Percentiles rank a stretch among this genome's conserved stretches.
These are phyloP conservation scores for Tricholoma bakamatsutake DNA, from an alignment of 768 basidiomycete species.

Conservation along the genomic window DNA sequence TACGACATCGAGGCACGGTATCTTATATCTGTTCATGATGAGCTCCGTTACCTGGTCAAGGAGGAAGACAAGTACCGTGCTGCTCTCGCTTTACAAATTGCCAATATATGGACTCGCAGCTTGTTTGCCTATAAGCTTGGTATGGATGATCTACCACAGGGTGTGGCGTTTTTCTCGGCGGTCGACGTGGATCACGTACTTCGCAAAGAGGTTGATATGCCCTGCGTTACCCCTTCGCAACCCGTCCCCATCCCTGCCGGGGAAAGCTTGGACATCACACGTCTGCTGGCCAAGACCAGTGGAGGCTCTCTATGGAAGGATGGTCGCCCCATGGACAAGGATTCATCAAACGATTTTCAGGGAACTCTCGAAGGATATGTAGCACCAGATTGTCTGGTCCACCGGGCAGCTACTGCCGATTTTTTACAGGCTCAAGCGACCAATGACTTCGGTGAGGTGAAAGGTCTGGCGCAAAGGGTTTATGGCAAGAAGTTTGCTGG, in stretches of 20 bases:
- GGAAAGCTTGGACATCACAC: constrained; percentile 72
- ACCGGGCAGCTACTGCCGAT: constrained; percentile 55
- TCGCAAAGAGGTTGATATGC: constrained; percentile 94
- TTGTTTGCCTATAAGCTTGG: constrained; percentile 90
- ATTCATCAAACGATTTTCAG: constrained; percentile 14
- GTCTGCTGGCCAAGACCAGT: constrained; percentile 60
- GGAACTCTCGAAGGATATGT: constrained; percentile 45
- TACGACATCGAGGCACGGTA: constrained; percentile 89
- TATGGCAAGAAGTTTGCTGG: constrained; percentile 37
- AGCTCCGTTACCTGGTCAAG: constrained; percentile 87
- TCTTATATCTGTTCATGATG: constrained; percentile 95
- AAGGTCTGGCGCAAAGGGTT: constrained; percentile 52
- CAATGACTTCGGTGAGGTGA: constrained; percentile 64
- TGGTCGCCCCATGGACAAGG: constrained; percentile 47
- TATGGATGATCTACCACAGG: constrained; percentile 93
- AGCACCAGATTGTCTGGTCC: constrained; percentile 54
- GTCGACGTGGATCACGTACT: constrained; percentile 90
- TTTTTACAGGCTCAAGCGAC: constrained; percentile 80
- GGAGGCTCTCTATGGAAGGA: constrained; percentile 62
- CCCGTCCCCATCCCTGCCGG: constrained; percentile 77
- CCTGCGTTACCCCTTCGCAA: constrained; percentile 92
- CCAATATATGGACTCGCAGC: constrained; percentile 92
- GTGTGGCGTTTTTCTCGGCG: constrained; percentile 95
- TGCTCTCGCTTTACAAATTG: constrained; percentile 88
- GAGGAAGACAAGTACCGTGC: constrained; percentile 90